These are phyloP conservation scores for Balakata baccata DNA, from an alignment of 345 rosid genomes.

Conservation along the genomic window DNA sequence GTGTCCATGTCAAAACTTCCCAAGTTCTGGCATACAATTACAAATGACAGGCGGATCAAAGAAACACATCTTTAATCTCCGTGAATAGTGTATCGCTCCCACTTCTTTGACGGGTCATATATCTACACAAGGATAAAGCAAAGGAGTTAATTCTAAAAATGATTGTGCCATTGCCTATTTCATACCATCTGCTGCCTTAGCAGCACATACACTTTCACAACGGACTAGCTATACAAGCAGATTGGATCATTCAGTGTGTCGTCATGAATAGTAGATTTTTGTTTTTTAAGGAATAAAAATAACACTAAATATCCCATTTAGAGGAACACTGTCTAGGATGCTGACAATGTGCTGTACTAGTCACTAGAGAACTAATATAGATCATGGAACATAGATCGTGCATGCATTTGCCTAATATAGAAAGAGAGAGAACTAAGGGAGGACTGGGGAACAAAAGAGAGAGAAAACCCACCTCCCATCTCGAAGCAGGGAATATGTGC, in stretches of 20 bases:
- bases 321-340: not conserved
- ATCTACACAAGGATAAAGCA: conserved; percentile 36
- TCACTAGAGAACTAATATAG: not conserved
- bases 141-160: not conserved
- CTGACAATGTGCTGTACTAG: not conserved
- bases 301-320: not conserved
- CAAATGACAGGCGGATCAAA: not conserved
- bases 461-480: conserved; percentile 80
- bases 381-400: not conserved
- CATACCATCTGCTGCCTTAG: not conserved
- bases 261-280: not conserved
- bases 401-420: not conserved
- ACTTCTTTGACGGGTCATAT: conserved; percentile 82
- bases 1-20: too few relatives aligned
- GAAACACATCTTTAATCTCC: conserved; percentile 56
- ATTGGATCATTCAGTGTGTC: not conserved
- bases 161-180: not conserved
- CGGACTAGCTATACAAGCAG: not conserved
- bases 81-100: conserved; percentile 95
- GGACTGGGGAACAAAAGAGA: not conserved
- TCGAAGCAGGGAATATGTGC: conserved; percentile 97
- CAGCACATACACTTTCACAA: not conserved
- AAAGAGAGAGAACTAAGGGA: not conserved
- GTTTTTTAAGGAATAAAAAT: not conserved
- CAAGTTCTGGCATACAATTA: too few relatives aligned